These are phyloP conservation scores for Kazachstania kunashirensis DNA, from an alignment of 805 yeast genomes.

Conservation along the genomic window DNA sequence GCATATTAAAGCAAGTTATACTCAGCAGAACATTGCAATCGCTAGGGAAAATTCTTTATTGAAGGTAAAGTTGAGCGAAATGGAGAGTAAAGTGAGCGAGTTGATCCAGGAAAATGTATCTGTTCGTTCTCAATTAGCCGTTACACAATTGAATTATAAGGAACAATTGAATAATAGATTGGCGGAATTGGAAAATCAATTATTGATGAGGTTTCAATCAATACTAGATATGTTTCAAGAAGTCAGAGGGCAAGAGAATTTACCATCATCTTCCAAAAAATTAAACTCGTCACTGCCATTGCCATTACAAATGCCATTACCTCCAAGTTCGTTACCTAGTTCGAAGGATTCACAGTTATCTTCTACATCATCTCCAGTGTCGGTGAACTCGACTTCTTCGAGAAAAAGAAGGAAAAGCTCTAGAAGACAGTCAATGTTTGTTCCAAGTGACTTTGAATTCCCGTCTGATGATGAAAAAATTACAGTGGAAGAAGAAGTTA, in stretches of 20 bases:
- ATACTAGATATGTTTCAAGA: constrained; percentile 35
- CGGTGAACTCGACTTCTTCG: not conserved
- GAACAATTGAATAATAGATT: constrained; percentile 33
- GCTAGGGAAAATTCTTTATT: constrained; percentile 50
- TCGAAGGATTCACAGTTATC: not conserved
- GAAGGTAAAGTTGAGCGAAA: constrained; percentile 39
- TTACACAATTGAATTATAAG: constrained; percentile 25
- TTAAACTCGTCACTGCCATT: not conserved
- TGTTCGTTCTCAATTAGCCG: constrained; percentile 31
- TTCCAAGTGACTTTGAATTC: constrained; percentile 27
- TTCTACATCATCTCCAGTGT: constrained; percentile 1
- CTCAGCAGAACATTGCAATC: constrained; percentile 41
- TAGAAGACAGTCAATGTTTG: constrained; percentile 34
- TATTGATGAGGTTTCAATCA: constrained; percentile 37
- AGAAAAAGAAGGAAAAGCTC: constrained; percentile 31
- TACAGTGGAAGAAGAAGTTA: not conserved
- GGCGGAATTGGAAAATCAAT: constrained; percentile 33
- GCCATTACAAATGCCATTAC: not conserved
- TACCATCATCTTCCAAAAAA: constrained; percentile 11
- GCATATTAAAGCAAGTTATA: constrained; percentile 19
- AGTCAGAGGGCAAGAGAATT: constrained; percentile 35
- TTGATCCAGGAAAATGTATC: constrained; percentile 42
- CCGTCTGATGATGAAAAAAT: constrained; percentile 10
- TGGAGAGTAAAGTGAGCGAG: constrained; percentile 44
- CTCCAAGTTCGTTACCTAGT: not conserved